phyloP scores from a whole-genome alignment of 495 filamentous ascomycete genomes.

The Aspergillus coremiiformis region DNA sequence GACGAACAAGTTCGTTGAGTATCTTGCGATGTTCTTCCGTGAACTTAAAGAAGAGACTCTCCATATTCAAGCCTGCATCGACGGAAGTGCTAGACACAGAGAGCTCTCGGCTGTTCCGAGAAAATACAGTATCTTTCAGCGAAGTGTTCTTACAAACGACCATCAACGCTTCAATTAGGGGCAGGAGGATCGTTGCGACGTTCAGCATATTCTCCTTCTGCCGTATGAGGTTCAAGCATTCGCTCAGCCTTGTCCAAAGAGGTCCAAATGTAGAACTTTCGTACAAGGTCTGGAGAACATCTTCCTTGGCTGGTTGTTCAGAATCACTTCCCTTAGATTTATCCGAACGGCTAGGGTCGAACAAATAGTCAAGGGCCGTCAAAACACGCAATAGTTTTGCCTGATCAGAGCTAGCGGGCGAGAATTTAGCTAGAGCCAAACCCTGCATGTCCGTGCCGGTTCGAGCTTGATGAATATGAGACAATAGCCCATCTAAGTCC shows the following conservation, averaged over 20 bases:
- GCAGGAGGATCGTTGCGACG: slow-evolving; percentile 88
- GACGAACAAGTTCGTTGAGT: slow-evolving; percentile 92
- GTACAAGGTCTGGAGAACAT: slow-evolving; percentile 80
- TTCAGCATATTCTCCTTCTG: slow-evolving; percentile 92
- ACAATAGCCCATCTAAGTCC: slow-evolving; percentile 79
- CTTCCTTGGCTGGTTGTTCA: slow-evolving; percentile 54
- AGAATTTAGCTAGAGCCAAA: slow-evolving; percentile 89
- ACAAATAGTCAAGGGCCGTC: slow-evolving; percentile 92
- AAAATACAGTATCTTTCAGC: slow-evolving; percentile 57
- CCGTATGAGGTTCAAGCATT: slow-evolving; percentile 79
- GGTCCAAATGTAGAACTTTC: slow-evolving; percentile 82
- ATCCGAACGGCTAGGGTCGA: slow-evolving; percentile 60
- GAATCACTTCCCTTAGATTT: slow-evolving; percentile 48
- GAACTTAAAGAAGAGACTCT: slow-evolving; percentile 93
- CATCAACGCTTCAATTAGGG: slow-evolving; percentile 93
- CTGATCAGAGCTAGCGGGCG: slow-evolving; percentile 88
- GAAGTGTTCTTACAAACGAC: slow-evolving; percentile 97
- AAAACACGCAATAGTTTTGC: slow-evolving; percentile 90
- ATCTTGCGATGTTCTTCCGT: slow-evolving; percentile 98
- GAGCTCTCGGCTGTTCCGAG: slow-evolving; percentile 58
- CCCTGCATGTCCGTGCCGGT: slow-evolving; percentile 93
- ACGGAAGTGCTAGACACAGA: slow-evolving; percentile 69
- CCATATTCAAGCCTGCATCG: slow-evolving; percentile 62
- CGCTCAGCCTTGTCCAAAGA: slow-evolving; percentile 90
- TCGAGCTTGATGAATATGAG: slow-evolving; percentile 77